Evolutionary conservation across 305 asterid genomes (phyloP), one percentile per base, ranked within the genome.

Genomic region (Plantago coronopus): DNA sequence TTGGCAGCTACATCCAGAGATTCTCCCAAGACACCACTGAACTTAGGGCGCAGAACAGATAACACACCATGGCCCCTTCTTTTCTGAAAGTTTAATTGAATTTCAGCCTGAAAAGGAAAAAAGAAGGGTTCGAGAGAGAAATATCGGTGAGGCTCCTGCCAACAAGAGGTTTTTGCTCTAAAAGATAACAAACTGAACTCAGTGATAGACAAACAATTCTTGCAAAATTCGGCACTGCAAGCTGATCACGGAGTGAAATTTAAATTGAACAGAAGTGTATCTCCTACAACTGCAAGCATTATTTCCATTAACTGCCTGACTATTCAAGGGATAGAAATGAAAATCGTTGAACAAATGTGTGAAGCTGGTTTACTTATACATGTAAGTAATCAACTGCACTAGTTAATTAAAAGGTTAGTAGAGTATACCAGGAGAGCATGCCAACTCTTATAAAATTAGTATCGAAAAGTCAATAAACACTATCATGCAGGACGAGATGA

Each of bases 1-100:
- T 93, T 81, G 71, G 91, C 99, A 74, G 97, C 96, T 72, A 94
- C 95, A 78, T 94, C 99, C 51, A 94, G 75, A 79, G 97, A 97
- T 77, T 94, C 99, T 54, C 99, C 99, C 80, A 94, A 71, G 59
- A 88, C 89, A 74, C 99, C 99, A 61, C 99, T 94, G 79, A 94
- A 94, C 75, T 94, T 94, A 61, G 99, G 99, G 66, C 84, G 87
- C 57, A 89, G 86, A 62, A 94, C 93, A 67, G 99, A 94, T 62
- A 94, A 63, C 60, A 80, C 79, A 48, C 99, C 97, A 69, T 94
- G 99, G 67, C 99, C 99, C 78, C 95, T 87, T 77, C 99, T 75
- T 78, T 87, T 94, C 73, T 87, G 95, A 74, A 94, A 90, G 83
- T 94, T 89, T 66, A 94, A 84, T 75, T 94, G 97, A 67, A 94